Base-by-base conservation (phyloP, 257 asterid genomes). In the Fraxinus pennsylvanica region DNA sequence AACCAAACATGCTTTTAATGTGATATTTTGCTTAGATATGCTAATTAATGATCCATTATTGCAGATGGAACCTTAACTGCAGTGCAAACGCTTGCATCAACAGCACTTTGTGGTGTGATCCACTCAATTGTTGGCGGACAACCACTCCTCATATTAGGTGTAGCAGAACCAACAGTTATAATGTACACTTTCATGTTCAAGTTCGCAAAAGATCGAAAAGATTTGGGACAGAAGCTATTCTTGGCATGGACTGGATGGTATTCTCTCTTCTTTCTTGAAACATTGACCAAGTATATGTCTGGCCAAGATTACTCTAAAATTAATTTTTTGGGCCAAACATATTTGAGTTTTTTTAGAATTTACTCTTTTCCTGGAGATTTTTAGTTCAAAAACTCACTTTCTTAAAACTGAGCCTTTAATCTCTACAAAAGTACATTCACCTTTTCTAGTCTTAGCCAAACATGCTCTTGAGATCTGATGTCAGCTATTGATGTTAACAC, bases 161-260 rank as follows among this genome's bases (percentile, higher is more conserved):
- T 96, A 50, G 99, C 99, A 14, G 99, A 96, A 89, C 99, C 99
- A 73, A 96, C 99, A 0, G 98, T 93, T 61, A 79, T 96, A 70
- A 96, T 96, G 99, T 96, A 96, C 90, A 96, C 98, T 76, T 96
- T 92, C 86, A 92, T 96, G 98, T 93, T 87, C 86, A 81, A 92
- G 75, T 96, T 96, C 27, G 98, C 92, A 21, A 93, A 93, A 86
- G 94, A 90, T 78, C 87, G 96, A 47, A 90, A 88, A 70, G 97
- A 91, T 78, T 85, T 96, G 92, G 98, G 99, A 33, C 88, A 80
- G 50, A 69, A 84, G 75, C 86, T 96, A 77, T 96, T 90, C 85
- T 83, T 93, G 61, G 97, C 98, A 41, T 96, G 99, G 99, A 76
- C 97, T 9, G 99, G 90, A 86, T 96, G 99, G 99, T 96, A 88